A percentile compares a stretch with the other conserved stretches of the same genome.
phyloP scores from a whole-genome alignment of 306 rosid species.

The Dalbergia cultrata region DNA sequence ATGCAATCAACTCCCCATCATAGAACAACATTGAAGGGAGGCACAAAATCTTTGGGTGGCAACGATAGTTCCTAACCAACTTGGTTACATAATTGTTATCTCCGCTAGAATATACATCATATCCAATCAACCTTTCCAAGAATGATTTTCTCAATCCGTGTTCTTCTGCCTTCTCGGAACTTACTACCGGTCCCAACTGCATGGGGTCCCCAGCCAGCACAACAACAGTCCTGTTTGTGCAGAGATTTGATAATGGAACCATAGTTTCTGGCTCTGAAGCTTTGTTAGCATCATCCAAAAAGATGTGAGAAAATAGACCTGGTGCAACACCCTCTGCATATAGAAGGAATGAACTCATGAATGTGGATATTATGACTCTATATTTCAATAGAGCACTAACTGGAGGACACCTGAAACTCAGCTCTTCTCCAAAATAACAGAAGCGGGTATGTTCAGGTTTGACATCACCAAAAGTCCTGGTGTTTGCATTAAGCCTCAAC shows the following conservation, averaged over 20 bases:
- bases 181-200: slow-evolving; percentile 93
- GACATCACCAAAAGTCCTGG: slow-evolving; percentile 71
- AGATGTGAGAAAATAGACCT: slow-evolving; percentile 88
- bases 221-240: slow-evolving; percentile 70
- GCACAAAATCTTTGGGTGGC: slow-evolving; percentile 79
- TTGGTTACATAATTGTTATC: slow-evolving; percentile 73
- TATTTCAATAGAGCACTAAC: slow-evolving; percentile 54
- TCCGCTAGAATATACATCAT: slow-evolving; percentile 57
- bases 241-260: slow-evolving; percentile 75
- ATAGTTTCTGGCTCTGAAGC: slow-evolving; percentile 95
- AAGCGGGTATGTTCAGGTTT: slow-evolving; percentile 67
- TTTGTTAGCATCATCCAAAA: slow-evolving; percentile 97
- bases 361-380: slow-evolving; percentile 81
- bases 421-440: slow-evolving; percentile 67
- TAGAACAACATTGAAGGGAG: slow-evolving; percentile 84
- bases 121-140: slow-evolving; percentile 76
- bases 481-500: slow-evolving; percentile 80
- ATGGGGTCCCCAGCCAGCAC: slow-evolving; percentile 93
- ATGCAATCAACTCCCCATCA: slow-evolving; percentile 74
- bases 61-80: slow-evolving; percentile 77
- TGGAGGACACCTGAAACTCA: slow-evolving; percentile 75
- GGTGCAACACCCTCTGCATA: slow-evolving; percentile 70
- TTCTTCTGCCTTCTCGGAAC: slow-evolving; percentile 69
- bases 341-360: slow-evolving; percentile 76
- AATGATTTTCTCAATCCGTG: slow-evolving; percentile 74